Percentiles rank a stretch among this genome's conserved stretches.
Evolutionary conservation across 768 basidiomycete species (phyloP).

Genomic region (Macrolepiota fuliginosa): DNA sequence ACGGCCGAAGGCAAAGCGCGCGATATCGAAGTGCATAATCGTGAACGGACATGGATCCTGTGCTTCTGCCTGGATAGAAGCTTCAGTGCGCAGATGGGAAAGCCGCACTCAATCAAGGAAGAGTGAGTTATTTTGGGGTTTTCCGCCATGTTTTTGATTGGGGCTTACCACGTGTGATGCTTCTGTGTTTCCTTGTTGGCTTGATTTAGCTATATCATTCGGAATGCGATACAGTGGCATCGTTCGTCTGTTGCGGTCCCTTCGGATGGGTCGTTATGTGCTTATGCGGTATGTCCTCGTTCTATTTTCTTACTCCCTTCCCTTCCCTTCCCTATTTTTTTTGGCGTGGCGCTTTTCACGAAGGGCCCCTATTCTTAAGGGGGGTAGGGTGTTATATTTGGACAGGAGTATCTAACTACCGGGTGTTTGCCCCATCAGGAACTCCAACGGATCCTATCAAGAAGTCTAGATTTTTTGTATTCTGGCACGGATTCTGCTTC

Average conservation of each 20-base stretch:
- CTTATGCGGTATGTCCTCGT: slow-evolving; percentile 61
- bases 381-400: not conserved
- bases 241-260: slow-evolving; percentile 59
- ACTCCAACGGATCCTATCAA: slow-evolving; percentile 83
- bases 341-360: not conserved
- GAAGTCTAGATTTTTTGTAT: slow-evolving; percentile 89
- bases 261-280: slow-evolving; percentile 67
- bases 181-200: slow-evolving; percentile 13
- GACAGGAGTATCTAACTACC: slow-evolving; percentile 8
- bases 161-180: slow-evolving; percentile 6
- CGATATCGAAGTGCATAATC: slow-evolving; percentile 86
- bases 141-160: not conserved
- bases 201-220: slow-evolving; percentile 72
- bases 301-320: slow-evolving; percentile 12
- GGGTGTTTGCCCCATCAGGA: slow-evolving; percentile 42
- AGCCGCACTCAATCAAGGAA: slow-evolving; percentile 89
- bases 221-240: slow-evolving; percentile 77
- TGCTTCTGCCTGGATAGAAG: slow-evolving; percentile 88
- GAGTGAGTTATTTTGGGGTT: slow-evolving; percentile 61
- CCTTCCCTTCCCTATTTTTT: not conserved
- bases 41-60: slow-evolving; percentile 92
- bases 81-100: slow-evolving; percentile 94
- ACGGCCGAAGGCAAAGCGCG: slow-evolving; percentile 78
- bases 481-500: slow-evolving; percentile 76
- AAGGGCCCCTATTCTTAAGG: not conserved